Evolutionary conservation across 768 basidiomycete genomes (phyloP), one percentile per base, ranked within the genome.

Genomic region (Lactifluus volemus): DNA sequence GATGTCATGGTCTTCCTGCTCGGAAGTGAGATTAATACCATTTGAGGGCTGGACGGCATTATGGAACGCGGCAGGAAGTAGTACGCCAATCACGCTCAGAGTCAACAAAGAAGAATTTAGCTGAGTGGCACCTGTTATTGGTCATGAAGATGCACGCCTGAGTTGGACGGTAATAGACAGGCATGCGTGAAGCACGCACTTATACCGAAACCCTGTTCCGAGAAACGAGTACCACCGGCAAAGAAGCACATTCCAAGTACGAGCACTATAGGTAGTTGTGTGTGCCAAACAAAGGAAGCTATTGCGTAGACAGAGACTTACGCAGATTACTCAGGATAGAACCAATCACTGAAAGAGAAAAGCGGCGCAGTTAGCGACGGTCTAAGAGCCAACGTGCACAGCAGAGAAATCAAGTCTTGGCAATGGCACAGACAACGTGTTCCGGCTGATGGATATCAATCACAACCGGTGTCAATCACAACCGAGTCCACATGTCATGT

Each of bases 221-320:
- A 86, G 68, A 83, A 92, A 66, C 81, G 81, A 53, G 84, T 73
- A 19, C 90, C 90, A 58, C 89, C 90, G 21, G 87, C 89, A 66
- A 92, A 92, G 74, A 92, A 92, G 68, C 90, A 92, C 91, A 93
- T 91, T 52, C 91, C 91, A 34, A 92, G 78, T 17, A 93, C 84
- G 53, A 94, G 78, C 38, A 92, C 86, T 88, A 53, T 15, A 21
- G 53, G 54, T 45, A 25, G 11, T 60, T 21, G 61, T n/a, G 65
- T 66, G 49, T 32, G 55, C 41, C 15, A 47, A 56, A 25, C 32
- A 12, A 5, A 10, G 12, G n/a, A 32, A 41, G 39, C 48, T n/a
- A 15, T 30, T 55, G 15, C 2, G 38, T 19, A 32, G 12, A 34
- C 12, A 17, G 15, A 14, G 7, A 65, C 75, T 60, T 67, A 76